Evolutionary conservation across 495 filamentous ascomycete species (phyloP).

Genomic region (Acidomyces sp.): DNA sequence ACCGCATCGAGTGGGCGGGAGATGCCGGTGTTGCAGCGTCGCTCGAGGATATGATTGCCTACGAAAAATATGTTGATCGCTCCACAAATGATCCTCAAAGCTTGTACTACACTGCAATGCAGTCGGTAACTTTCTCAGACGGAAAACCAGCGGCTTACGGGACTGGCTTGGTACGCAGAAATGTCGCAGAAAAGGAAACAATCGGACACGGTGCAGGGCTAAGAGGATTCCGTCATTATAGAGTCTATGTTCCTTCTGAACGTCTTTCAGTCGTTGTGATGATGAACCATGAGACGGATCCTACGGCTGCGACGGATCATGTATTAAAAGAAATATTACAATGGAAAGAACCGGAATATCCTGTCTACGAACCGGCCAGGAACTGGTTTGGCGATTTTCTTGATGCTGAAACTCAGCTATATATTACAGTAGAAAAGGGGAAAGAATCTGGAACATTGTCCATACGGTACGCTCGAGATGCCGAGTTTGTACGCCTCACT

Average conservation of each 20-base stretch:
- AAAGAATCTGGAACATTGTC: background rate
- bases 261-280: slow-evolving; percentile 7
- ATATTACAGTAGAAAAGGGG: slow-evolving; percentile 1
- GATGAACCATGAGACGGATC: slow-evolving; percentile 5
- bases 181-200: slow-evolving; percentile 1
- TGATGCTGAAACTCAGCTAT: slow-evolving; percentile 4
- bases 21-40: slow-evolving; percentile 13
- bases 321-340: background rate
- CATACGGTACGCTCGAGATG: background rate
- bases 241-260: slow-evolving; percentile 1
- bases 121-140: slow-evolving; percentile 5
- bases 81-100: background rate
- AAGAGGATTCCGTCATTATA: slow-evolving; percentile 3
- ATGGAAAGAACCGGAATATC: background rate
- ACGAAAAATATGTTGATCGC: slow-evolving; percentile 13
- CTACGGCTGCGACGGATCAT: background rate
- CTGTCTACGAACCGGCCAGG: background rate
- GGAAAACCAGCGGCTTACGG: slow-evolving; percentile 10
- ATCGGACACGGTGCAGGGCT: slow-evolving; percentile 13
- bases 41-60: slow-evolving; percentile 16
- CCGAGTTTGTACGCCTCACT: background rate
- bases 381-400: slow-evolving; percentile 10
- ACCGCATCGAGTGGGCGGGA: slow-evolving; percentile 18
- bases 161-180: slow-evolving; percentile 3
- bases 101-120: slow-evolving; percentile 1